Base-by-base conservation (phyloP, 2,329 filamentous ascomycete species). In the Claviceps digitariae region DNA sequence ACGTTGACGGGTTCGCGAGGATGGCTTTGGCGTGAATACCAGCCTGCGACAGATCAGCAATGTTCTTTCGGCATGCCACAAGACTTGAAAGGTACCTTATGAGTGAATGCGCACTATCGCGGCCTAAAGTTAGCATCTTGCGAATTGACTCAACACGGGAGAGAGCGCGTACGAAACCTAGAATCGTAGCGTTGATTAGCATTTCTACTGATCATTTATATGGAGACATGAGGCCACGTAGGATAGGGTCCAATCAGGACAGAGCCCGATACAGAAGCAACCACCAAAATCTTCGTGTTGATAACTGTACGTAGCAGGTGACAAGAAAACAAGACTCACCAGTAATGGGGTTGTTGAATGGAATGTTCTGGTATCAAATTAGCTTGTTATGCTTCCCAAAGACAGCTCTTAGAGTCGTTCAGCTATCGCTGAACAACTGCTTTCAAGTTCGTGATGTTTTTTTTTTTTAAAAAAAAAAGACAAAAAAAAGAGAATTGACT, bases 11-110 rank as follows among this genome's bases (percentile, higher is more conserved):
- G 4, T 50, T 50, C 23, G 48, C 48, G 13, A 57, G 45, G 54
- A 58, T 34, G 54, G 60, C 60, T 55, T 68, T 68, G 57, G 64
- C 62, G 45, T 68, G 66, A 31, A 69, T 68, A 34, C 66, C 67
- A 2, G 66, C 65, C 48, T 50, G 13, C n/a, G 40, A 23, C 5
- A 7, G 40, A 9, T 51, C 36, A 51, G 49, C 40, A 13, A 34
- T 21, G 15, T 43, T 43, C 20, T 45, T 23, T 21, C 20, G 9
- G 36, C 27, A n/a, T n/a, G 27, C 13, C 13, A 41, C 27, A 51
- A 45, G 40, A 34, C 15, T 23, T 34, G n/a, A 17, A n/a, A 43
- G 12, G 12, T 44, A 51, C 49, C 49, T 51, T 51, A 6, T 51
- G 49, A 44, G 49, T 51, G 8, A 51, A 51, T 12, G 49, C 49